Base-by-base conservation (phyloP, 352 stramenopile genomes). In the Phytophthora ramorum region DNA sequence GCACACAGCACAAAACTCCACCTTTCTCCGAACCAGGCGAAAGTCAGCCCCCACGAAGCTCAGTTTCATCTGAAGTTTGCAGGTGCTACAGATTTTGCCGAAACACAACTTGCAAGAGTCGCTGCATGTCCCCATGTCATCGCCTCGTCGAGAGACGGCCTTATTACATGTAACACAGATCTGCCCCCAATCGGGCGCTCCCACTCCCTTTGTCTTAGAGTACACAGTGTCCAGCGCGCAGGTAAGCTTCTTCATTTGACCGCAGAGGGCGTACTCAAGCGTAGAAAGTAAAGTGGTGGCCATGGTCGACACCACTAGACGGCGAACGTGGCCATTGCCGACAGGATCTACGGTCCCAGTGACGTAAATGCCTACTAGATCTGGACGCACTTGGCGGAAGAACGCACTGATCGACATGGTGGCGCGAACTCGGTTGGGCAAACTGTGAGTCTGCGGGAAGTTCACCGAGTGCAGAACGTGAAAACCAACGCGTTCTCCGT, bases 401-500 rank as follows among this genome's bases (percentile, higher is more conserved):
- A 67, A 54, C 1, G 19, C 34, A 20, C 59, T 41, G 24, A 54
- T 14, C 0, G 50, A 62, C 4, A 67, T 45, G 22, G 48, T 67
- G 43, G 48, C 59, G 28, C 59, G 59, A 20, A 62, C 44, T 4
- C 51, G 50, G 17, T 55, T 55, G 13, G 59, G 59, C 10, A 73
- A 17, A 6, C 40, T 44, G 17, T 58, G 52, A 17, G 51, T 62
- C 7, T 66, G 51, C n/a, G 60, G 66, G 22, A 71, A 65, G 30
- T 57, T 57, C 12, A 74, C 55, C 1, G 59, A 71, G 35, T 74
- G 60, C 26, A 71, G 13, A 7, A 71, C 30, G 32, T 74, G 61
- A 19, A 51, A 69, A 1, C 61, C 61, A 48, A 69, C 9, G 7
- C 20, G 40, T 14, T 69, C 53, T 3, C 61, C 61, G 12, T 44